A percentile compares a stretch with the other conserved stretches of the same genome.
phyloP scores from a whole-genome alignment of 2,329 filamentous ascomycete species.

The Huntiella savannae region DNA sequence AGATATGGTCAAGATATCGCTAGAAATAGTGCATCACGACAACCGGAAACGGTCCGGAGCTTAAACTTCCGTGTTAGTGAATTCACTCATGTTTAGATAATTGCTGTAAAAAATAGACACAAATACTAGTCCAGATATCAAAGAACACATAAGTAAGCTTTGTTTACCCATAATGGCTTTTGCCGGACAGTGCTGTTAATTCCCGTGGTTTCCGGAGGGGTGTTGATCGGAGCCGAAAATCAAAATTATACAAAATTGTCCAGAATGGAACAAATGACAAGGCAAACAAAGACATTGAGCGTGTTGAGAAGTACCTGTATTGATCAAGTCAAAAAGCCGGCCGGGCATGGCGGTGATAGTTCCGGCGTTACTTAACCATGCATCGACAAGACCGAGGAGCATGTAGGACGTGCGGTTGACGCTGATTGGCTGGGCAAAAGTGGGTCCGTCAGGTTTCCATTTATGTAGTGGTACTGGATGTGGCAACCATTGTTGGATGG shows the following conservation, averaged over 20 bases:
- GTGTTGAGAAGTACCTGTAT: not conserved
- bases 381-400: slow-evolving; percentile 10
- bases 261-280: not conserved
- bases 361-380: slow-evolving; percentile 3
- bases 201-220: not conserved
- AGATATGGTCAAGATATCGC: no score
- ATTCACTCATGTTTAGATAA: not conserved
- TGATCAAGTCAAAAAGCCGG: not conserved
- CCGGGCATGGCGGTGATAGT: not conserved
- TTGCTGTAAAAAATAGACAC: not conserved
- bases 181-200: not conserved
- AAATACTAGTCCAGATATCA: not conserved
- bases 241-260: not conserved
- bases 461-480: not conserved
- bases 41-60: no score
- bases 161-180: not conserved
- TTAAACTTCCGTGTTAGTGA: slow-evolving; percentile 10
- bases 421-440: slow-evolving; percentile 11
- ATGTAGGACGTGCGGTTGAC: slow-evolving; percentile 9
- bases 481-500: slow-evolving; percentile 8
- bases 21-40: no score
- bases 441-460: slow-evolving; percentile 4
- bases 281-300: not conserved
- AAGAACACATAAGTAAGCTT: not conserved
- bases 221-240: not conserved